Evolutionary conservation across 2,329 filamentous ascomycete genomes (phyloP).

Genomic region (Diaporthe citri): DNA sequence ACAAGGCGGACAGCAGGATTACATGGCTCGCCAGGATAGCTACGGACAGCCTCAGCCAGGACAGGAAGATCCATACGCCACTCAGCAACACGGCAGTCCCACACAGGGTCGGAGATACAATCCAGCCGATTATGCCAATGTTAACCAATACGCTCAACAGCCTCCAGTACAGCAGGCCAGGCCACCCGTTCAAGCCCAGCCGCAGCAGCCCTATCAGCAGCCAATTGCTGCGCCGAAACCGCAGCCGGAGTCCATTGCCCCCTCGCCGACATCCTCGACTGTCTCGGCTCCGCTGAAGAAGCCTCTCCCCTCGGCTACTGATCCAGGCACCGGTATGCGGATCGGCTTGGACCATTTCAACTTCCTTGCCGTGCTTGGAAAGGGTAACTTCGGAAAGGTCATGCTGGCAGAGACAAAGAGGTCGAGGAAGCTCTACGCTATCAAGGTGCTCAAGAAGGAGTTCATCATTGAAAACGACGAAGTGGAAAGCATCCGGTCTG

Average conservation of each 20-base stretch:
- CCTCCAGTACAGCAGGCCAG: slow-evolving; percentile 53
- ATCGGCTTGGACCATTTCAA: slow-evolving; percentile 99
- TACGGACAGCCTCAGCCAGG: slow-evolving; percentile 49
- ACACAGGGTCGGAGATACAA: slow-evolving; percentile 78
- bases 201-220: slow-evolving; percentile 51
- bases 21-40: slow-evolving; percentile 48
- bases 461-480: slow-evolving; percentile 99
- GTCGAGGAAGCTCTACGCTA: slow-evolving; percentile 92
- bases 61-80: slow-evolving; percentile 54
- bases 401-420: slow-evolving; percentile 99
- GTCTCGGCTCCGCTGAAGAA: slow-evolving; percentile 61
- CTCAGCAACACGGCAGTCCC: slow-evolving; percentile 52
- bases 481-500: slow-evolving; percentile 96
- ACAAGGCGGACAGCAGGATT: slow-evolving; percentile 50
- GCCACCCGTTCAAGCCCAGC: slow-evolving; percentile 49
- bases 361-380: slow-evolving; percentile 96
- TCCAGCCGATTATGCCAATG: slow-evolving; percentile 79
- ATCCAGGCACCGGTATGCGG: slow-evolving; percentile 80
- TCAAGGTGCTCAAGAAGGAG: slow-evolving; percentile 99
- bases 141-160: slow-evolving; percentile 57
- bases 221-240: slow-evolving; percentile 52
- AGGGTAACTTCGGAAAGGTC: slow-evolving; percentile 99
- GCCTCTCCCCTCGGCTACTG: slow-evolving; percentile 77
- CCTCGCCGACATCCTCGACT: slow-evolving; percentile 50
- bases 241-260: slow-evolving; percentile 51